A percentile compares a stretch with the other conserved stretches of the same genome.
These are phyloP conservation scores for Neurospora sublineolata DNA, from an alignment of 495 filamentous ascomycete genomes.

Conservation along the genomic window DNA sequence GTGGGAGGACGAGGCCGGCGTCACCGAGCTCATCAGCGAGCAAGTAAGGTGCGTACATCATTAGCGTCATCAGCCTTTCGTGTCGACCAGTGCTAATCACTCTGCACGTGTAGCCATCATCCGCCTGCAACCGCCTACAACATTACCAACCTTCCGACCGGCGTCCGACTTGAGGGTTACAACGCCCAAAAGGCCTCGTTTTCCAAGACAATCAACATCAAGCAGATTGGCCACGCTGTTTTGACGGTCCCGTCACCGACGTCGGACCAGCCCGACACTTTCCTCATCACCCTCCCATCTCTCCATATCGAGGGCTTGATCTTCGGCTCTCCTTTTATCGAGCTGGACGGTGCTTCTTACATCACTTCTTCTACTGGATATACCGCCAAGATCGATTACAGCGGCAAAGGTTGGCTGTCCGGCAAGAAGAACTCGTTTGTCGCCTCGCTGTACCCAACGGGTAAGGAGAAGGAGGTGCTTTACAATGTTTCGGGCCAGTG, in stretches of 20 bases:
- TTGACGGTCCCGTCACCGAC: conserved; percentile 54
- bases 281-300: conserved; percentile 82
- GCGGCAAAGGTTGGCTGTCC: conserved; percentile 81
- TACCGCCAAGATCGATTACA: conserved; percentile 87
- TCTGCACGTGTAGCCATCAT: conserved; percentile 55
- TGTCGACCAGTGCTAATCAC: neutral
- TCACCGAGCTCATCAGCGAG: conserved; percentile 54
- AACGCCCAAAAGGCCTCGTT: conserved; percentile 97
- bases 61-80: neutral
- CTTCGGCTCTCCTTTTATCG: conserved; percentile 81
- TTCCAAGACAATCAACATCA: conserved; percentile 83
- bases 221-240: conserved; percentile 92
- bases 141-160: conserved; percentile 74
- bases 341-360: conserved; percentile 70
- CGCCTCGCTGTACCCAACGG: conserved; percentile 63
- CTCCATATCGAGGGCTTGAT: conserved; percentile 92
- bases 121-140: conserved; percentile 94
- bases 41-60: conserved; percentile 43
- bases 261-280: conserved; percentile 49
- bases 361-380: conserved; percentile 81
- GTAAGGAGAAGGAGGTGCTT: conserved; percentile 67
- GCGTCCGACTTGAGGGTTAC: conserved; percentile 84
- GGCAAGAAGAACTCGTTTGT: conserved; percentile 92
- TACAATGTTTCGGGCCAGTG: conserved; percentile 88
- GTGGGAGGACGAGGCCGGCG: conserved; percentile 70